Conservation (phyloP, 257 asterid species). For the Solanum chilense region DNA sequence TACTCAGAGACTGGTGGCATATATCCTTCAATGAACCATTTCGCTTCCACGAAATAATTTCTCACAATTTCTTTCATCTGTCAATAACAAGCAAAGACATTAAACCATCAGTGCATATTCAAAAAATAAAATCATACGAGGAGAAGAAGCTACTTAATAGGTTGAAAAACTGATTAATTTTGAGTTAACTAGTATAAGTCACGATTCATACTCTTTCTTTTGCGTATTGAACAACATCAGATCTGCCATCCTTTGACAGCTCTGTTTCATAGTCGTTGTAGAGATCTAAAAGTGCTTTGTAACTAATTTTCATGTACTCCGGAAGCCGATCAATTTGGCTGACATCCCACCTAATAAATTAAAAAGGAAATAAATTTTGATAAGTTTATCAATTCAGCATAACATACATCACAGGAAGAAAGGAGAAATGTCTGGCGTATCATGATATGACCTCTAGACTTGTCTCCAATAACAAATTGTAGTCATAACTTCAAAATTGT, state of each 20-base stretch:
- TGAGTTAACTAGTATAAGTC: not conserved
- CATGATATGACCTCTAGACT: not conserved
- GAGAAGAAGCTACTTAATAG: not conserved
- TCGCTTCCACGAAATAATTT: not conserved
- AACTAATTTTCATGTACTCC: not conserved
- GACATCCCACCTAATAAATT: not conserved
- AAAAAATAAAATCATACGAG: not conserved
- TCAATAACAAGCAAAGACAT: not conserved
- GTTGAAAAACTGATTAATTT: not conserved
- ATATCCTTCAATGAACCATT: conserved; percentile 12
- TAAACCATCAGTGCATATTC: conserved; percentile 15
- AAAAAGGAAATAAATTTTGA: not conserved
- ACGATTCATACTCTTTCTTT: not conserved
- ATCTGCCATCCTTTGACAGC: not conserved
- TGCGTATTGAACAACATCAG: not conserved
- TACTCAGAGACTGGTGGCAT: not conserved
- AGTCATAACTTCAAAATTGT: not conserved
- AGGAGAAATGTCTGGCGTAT: not conserved
- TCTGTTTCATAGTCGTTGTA: not conserved
- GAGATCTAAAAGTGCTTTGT: not conserved
- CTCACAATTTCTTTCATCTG: not conserved
- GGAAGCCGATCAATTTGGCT: not conserved
- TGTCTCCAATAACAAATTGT: not conserved
- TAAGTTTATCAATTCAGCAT: not conserved
- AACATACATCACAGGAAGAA: not conserved